Base-by-base conservation (phyloP, 495 filamentous ascomycete genomes). In the Annulohypoxylon stygium region DNA sequence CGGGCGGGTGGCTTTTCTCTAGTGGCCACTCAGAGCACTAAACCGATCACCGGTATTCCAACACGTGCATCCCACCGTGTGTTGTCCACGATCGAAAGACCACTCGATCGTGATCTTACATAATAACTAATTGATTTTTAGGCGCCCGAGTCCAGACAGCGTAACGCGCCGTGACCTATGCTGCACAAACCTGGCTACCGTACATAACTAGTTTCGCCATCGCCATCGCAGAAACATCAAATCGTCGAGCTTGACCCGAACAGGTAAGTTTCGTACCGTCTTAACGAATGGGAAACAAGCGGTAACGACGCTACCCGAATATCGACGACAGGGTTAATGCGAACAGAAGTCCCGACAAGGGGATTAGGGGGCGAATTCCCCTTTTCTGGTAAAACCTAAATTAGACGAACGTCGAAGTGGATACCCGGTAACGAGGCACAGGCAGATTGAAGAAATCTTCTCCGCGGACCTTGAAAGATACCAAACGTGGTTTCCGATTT, bases 361-460 rank as follows among this genome's bases (percentile, higher is more conserved):
- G 51, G 55, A 53, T 61, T 18, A 47, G 30, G 47, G 51, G 64
- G 55, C 37, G 59, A 53, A 48, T 48, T 59, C 30, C 54, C 55
- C 54, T 50, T 61, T 55, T 71, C 43, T 51, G 70, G 50, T 33
- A 57, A 63, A 63, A 54, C 23, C 57, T 45, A 54, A 54, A 33
- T 53, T 53, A 59, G 37, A 67, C 25, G 37, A 67, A 39, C 47
- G 41, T 30, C 18, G 9, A 69, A 69, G 48, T 62, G 59, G 66
- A 47, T 69, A 30, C 30, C 30, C 30, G 30, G 30, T 30, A 62
- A 43, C 45, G n/a, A 25, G 33, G 20, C 14, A 7, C 30, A 14
- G 26, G 60, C 71, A 60, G 65, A 74, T 70, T 70, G 11, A 45
- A 70, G 71, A 34, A 69, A 23, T 69, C 62, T 70, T 59, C 67